A percentile compares a stretch with the other conserved stretches of the same genome.
Evolutionary conservation across 1,284 basidiomycete species (phyloP).

Genomic region (Ustilago shanxiensis): DNA sequence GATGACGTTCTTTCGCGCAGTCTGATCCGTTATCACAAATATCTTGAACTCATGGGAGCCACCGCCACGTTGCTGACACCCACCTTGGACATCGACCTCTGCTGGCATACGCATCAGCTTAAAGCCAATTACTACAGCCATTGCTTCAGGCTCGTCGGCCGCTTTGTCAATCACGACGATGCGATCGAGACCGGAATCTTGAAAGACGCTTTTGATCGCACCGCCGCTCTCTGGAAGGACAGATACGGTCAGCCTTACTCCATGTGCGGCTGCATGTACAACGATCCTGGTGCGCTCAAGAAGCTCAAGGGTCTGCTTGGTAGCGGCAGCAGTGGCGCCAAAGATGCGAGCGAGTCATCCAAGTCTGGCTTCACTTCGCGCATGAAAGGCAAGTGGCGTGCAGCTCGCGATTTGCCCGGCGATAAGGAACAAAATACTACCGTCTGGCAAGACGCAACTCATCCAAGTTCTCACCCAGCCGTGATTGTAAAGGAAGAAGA

Average conservation of each 20-base stretch:
- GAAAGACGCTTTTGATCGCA: slow-evolving; percentile 54
- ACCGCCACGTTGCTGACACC: slow-evolving; percentile 40
- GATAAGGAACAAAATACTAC: slow-evolving; percentile 24
- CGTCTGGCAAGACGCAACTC: slow-evolving; percentile 45
- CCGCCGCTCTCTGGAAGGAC: slow-evolving; percentile 48
- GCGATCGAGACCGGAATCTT: slow-evolving; percentile 56
- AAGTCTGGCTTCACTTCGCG: slow-evolving; percentile 25
- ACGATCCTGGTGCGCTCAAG: slow-evolving; percentile 38
- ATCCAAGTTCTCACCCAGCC: slow-evolving; percentile 49
- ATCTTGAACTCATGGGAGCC: slow-evolving; percentile 37
- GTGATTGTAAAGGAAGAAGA: slow-evolving; percentile 46
- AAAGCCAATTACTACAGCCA: slow-evolving; percentile 40
- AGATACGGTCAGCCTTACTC: slow-evolving; percentile 54
- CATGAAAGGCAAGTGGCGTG: slow-evolving; percentile 47
- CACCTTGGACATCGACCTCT: slow-evolving; percentile 62
- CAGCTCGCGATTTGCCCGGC: slow-evolving; percentile 37
- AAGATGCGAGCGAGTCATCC: slow-evolving; percentile 1
- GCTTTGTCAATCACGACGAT: slow-evolving; percentile 63
- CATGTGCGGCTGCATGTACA: slow-evolving; percentile 54
- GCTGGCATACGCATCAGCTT: slow-evolving; percentile 63
- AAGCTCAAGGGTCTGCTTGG: slow-evolving; percentile 38
- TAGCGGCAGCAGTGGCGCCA: slow-evolving; percentile 10
- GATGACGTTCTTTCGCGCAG: slow-evolving; percentile 38
- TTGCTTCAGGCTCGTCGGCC: slow-evolving; percentile 41
- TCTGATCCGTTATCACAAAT: slow-evolving; percentile 58